phyloP scores from a whole-genome alignment of 805 yeast species.

The Kluyveromyces siamensis region DNA sequence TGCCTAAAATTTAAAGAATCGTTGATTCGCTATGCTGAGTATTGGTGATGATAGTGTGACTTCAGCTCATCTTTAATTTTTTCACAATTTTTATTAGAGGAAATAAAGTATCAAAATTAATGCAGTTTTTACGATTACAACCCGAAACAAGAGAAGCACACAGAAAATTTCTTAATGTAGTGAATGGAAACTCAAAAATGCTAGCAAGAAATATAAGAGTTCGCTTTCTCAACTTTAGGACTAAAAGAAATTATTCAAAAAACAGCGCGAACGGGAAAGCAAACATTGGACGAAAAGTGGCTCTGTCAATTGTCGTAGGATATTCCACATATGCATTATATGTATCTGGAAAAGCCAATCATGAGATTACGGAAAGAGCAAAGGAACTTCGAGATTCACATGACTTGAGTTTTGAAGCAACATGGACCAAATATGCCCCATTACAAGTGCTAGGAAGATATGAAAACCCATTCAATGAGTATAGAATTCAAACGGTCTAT shows the following conservation, averaged over 20 bases:
- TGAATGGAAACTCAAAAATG: background rate
- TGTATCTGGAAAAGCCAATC: slow-evolving; percentile 45
- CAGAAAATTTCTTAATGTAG: background rate
- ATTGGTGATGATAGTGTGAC: too few species aligned
- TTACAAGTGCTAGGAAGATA: slow-evolving; percentile 63
- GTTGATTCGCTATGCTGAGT: background rate
- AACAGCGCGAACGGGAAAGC: background rate
- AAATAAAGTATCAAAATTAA: background rate
- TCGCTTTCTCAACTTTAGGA: background rate
- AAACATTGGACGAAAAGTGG: slow-evolving; percentile 7
- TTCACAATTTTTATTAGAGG: background rate
- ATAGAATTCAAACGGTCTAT: slow-evolving; percentile 79
- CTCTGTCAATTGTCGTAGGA: slow-evolving; percentile 27
- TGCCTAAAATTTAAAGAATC: background rate
- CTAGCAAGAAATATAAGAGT: background rate
- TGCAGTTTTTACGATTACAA: too few species aligned
- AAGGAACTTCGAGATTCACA: slow-evolving; percentile 12
- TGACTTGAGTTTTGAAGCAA: slow-evolving; percentile 5
- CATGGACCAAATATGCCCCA: slow-evolving; percentile 34
- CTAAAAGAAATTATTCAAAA: background rate
- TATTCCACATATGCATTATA: slow-evolving; percentile 61
- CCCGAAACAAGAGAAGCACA: background rate
- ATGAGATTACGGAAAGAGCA: slow-evolving; percentile 42
- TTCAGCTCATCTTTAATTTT: background rate
- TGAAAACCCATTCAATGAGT: slow-evolving; percentile 87